Evolutionary conservation across 2,329 filamentous ascomycete species (phyloP).

Genomic region (Phoma sp.): DNA sequence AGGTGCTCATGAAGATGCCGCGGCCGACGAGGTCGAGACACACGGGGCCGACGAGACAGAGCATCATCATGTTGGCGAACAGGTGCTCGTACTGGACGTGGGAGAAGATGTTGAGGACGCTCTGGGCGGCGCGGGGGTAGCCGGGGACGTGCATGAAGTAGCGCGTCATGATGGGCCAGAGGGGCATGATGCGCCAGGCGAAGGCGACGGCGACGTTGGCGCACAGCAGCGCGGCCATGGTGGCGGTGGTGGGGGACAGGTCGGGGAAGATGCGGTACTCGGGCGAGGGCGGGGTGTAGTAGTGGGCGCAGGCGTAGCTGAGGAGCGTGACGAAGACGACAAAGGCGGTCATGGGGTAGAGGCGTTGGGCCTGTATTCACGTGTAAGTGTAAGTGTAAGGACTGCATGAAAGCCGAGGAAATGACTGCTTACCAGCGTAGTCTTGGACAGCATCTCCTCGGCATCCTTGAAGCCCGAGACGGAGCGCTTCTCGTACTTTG

Average conservation of each 20-base stretch:
- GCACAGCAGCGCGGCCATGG: conserved; percentile 67
- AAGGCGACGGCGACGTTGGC: conserved; percentile 64
- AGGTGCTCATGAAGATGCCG: conserved; percentile 45
- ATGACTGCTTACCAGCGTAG: conserved; percentile 39
- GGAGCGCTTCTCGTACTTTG: conserved; percentile 35
- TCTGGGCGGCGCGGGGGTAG: conserved; percentile 66
- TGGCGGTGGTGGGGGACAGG: conserved; percentile 43
- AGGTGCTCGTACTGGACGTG: conserved; percentile 68
- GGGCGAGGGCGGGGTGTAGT: conserved; percentile 40
- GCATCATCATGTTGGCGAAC: conserved; percentile 66
- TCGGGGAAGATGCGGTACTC: conserved; percentile 43
- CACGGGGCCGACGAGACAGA: conserved; percentile 69
- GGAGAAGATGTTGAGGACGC: conserved; percentile 72
- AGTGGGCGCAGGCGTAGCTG: conserved; percentile 37
- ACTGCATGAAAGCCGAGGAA: too few relatives aligned
- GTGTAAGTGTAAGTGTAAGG: too few relatives aligned
- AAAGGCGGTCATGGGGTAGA: conserved; percentile 46
- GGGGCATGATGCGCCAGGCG: conserved; percentile 68
- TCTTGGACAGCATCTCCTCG: conserved; percentile 39
- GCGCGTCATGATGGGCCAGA: conserved; percentile 71
- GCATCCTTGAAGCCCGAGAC: conserved; percentile 31
- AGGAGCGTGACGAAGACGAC: conserved; percentile 35
- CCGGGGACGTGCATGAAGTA: conserved; percentile 57
- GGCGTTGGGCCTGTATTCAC: conserved; percentile 44
- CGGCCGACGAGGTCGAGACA: conserved; percentile 46